phyloP scores from a whole-genome alignment of 495 filamentous ascomycete genomes.

The Pyrenopolyporus hunteri region DNA sequence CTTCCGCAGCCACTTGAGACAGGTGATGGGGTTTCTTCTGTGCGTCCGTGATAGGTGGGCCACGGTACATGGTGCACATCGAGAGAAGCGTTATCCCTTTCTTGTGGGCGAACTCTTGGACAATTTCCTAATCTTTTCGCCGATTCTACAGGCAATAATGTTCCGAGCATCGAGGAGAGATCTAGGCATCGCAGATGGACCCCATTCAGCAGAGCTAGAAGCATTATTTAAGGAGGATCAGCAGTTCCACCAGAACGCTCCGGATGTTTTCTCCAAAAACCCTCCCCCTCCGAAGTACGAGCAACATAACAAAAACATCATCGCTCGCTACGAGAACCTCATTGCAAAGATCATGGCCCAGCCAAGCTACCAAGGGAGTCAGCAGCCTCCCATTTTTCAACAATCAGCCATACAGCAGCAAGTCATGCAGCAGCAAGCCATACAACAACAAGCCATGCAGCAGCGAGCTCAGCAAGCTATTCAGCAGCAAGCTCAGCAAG shows the following conservation, averaged over 20 bases:
- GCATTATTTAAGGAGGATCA: conserved; percentile 48
- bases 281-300: conserved; percentile 15
- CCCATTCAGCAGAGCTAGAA: conserved; percentile 43
- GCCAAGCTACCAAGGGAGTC: not conserved
- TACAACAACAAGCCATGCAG: no score
- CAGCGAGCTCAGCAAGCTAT: no score
- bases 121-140: conserved; percentile 58
- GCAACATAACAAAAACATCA: no score
- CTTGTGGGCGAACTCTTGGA: conserved; percentile 64
- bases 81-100: conserved; percentile 56
- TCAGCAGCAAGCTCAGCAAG: no score
- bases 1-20: conserved; percentile 21
- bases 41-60: conserved; percentile 42
- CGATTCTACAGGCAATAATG: conserved; percentile 62
- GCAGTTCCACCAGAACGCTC: conserved; percentile 18
- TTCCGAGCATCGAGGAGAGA: conserved; percentile 61
- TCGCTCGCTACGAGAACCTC: conserved; percentile 15
- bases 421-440: no score
- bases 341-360: not conserved
- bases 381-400: no score
- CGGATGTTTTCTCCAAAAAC: conserved; percentile 4
- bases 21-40: conserved; percentile 46
- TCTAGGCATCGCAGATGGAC: conserved; percentile 43
- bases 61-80: conserved; percentile 14
- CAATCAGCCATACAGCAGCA: no score